Evolutionary conservation across 495 filamentous ascomycete species (phyloP).

Genomic region (Friedmanniomyces endolithicus): DNA sequence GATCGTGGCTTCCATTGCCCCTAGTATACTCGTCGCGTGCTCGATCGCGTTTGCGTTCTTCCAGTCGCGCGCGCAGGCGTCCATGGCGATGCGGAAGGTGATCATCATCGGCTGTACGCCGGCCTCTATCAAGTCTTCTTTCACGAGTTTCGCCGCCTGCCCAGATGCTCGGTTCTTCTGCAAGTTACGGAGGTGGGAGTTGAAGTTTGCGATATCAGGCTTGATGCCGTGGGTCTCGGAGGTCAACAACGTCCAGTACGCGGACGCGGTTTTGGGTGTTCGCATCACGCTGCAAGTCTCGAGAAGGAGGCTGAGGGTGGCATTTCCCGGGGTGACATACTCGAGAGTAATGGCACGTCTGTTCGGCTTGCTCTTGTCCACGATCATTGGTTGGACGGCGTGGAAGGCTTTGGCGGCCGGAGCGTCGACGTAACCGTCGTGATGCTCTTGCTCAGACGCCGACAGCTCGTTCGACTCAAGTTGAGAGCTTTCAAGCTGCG

Average conservation of each 20-base stretch:
- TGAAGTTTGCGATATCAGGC: conserved; percentile 59
- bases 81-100: conserved; percentile 60
- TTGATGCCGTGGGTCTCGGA: conserved; percentile 35
- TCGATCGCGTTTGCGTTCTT: conserved; percentile 46
- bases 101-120: conserved; percentile 31
- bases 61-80: conserved; percentile 54
- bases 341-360: conserved; percentile 14
- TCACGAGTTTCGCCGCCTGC: conserved; percentile 42
- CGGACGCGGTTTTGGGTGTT: conserved; percentile 37
- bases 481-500: conserved; percentile 5
- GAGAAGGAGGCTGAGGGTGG: conserved; percentile 57
- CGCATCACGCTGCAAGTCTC: conserved; percentile 44
- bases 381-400: conserved; percentile 14
- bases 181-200: conserved; percentile 55
- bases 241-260: conserved; percentile 68
- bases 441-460: conserved; percentile 9
- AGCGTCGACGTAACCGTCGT: not conserved
- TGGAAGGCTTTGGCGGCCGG: conserved; percentile 15
- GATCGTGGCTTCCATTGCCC: conserved; percentile 18
- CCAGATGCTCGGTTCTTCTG: conserved; percentile 47
- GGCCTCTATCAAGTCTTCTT: conserved; percentile 32
- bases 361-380: not conserved
- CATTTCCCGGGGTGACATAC: conserved; percentile 47
- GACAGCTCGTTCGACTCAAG: not conserved
- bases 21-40: conserved; percentile 22